Percentiles rank a stretch among this genome's conserved stretches.
Evolutionary conservation across 1,284 basidiomycete genomes (phyloP).

Genomic region (Volvariella surrecta): DNA sequence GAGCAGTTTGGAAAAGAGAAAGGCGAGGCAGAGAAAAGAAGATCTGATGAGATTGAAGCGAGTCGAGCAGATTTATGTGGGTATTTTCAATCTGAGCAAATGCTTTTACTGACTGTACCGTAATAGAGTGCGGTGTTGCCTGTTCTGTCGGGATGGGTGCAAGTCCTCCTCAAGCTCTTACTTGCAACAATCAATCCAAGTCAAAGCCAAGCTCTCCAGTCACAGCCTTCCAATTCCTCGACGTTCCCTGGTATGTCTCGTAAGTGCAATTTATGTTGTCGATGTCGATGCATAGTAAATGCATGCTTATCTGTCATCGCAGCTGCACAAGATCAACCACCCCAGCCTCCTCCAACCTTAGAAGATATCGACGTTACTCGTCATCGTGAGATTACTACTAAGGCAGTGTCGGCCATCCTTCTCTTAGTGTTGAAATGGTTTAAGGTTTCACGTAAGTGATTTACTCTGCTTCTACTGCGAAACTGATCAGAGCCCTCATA

Average conservation of each 20-base stretch:
- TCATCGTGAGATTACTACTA: slow-evolving; percentile 96
- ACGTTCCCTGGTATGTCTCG: slow-evolving; percentile 50
- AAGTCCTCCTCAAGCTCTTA: slow-evolving; percentile 83
- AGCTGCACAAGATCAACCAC: slow-evolving; percentile 53
- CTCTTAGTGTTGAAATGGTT: slow-evolving; percentile 95
- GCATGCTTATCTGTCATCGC: slow-evolving; percentile 6
- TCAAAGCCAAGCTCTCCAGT: slow-evolving; percentile 38
- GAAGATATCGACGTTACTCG: slow-evolving; percentile 94
- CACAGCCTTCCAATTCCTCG: slow-evolving; percentile 52
- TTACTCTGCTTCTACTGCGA: slow-evolving; percentile 16
- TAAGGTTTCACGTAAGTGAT: slow-evolving; percentile 93
- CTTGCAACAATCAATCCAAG: slow-evolving; percentile 68
- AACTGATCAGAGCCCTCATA: slow-evolving; percentile 1
- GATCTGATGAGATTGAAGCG: slow-evolving; percentile 81
- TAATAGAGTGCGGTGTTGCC: slow-evolving; percentile 70
- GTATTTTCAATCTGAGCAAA: slow-evolving; percentile 19
- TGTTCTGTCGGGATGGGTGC: slow-evolving; percentile 77
- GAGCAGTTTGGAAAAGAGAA: slow-evolving; percentile 46
- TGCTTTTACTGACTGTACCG: slow-evolving; percentile 3
- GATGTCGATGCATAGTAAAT: slow-evolving; percentile 1
- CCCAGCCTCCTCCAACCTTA: slow-evolving; percentile 66
- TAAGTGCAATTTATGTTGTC: slow-evolving; percentile 1
- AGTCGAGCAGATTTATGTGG: slow-evolving; percentile 87
- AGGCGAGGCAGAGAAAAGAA: slow-evolving; percentile 59
- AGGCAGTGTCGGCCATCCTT: slow-evolving; percentile 93